A percentile compares a stretch with the other conserved stretches of the same genome.
Conservation (phyloP, 805 yeast genomes). For the Metschnikowia shivogae region DNA sequence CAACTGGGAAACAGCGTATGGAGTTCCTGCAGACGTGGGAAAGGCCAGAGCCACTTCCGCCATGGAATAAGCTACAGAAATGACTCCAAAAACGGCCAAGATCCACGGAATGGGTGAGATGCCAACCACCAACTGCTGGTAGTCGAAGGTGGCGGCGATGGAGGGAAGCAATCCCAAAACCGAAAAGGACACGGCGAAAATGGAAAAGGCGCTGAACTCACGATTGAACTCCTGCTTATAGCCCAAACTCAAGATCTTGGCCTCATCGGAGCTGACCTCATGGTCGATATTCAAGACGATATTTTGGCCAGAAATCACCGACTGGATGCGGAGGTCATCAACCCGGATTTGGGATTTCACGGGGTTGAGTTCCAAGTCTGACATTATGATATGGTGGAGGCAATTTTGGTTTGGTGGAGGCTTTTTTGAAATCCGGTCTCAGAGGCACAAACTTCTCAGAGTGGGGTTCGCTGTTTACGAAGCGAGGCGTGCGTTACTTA, state of each 20-base stretch:
- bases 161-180: slow-evolving; percentile 65
- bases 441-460: too few species aligned
- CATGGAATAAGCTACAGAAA: slow-evolving; percentile 56
- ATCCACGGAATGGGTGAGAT: slow-evolving; percentile 61
- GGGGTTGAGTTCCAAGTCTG: slow-evolving; percentile 17
- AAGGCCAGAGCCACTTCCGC: slow-evolving; percentile 63
- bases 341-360: slow-evolving; percentile 26
- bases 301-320: slow-evolving; percentile 37
- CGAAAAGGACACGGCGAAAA: slow-evolving; percentile 60
- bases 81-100: slow-evolving; percentile 51
- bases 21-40: slow-evolving; percentile 68
- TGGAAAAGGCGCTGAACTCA: slow-evolving; percentile 52
- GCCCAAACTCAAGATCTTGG: slow-evolving; percentile 53
- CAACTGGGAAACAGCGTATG: slow-evolving; percentile 61
- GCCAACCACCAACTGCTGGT: slow-evolving; percentile 58
- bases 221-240: slow-evolving; percentile 62
- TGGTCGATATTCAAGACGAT: slow-evolving; percentile 45
- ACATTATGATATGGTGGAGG: background rate
- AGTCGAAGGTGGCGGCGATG: slow-evolving; percentile 57
- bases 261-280: slow-evolving; percentile 46
- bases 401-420: background rate
- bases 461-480: background rate
- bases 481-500: background rate
- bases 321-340: slow-evolving; percentile 34
- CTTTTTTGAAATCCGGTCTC: background rate